Conservation (phyloP, 2,329 filamentous ascomycete species). For the Sporothrix pallida region DNA sequence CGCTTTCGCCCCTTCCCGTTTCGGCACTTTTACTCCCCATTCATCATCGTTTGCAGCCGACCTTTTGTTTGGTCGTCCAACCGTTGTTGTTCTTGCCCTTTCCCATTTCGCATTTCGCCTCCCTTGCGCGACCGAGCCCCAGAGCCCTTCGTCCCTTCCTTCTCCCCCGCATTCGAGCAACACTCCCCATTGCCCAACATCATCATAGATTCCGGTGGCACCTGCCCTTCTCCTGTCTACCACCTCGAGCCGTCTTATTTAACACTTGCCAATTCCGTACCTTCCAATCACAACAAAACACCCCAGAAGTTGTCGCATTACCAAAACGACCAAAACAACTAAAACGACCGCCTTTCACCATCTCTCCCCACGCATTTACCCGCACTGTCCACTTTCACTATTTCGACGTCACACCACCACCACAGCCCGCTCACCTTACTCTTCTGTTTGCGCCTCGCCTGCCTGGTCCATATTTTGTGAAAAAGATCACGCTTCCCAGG, state of each 20-base stretch:
- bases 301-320: no score
- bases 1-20: not conserved
- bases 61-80: not conserved
- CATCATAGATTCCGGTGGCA: not conserved
- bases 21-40: not conserved
- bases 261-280: not conserved
- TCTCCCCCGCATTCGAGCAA: not conserved
- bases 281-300: not conserved
- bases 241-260: not conserved
- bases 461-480: not conserved
- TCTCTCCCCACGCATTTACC: not conserved
- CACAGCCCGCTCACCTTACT: not conserved
- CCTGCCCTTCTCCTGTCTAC: not conserved
- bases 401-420: constrained; percentile 9
- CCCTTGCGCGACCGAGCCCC: not conserved
- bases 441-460: not conserved
- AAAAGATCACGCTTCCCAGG: not conserved
- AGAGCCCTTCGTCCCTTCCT: not conserved
- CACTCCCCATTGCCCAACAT: not conserved
- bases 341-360: not conserved
- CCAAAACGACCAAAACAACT: no score
- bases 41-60: constrained; percentile 13
- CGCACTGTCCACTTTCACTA: not conserved
- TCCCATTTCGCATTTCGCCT: not conserved
- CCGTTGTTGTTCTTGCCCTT: not conserved